Base-by-base conservation (phyloP, 495 filamentous ascomycete species). In the Pyronema domesticum region DNA sequence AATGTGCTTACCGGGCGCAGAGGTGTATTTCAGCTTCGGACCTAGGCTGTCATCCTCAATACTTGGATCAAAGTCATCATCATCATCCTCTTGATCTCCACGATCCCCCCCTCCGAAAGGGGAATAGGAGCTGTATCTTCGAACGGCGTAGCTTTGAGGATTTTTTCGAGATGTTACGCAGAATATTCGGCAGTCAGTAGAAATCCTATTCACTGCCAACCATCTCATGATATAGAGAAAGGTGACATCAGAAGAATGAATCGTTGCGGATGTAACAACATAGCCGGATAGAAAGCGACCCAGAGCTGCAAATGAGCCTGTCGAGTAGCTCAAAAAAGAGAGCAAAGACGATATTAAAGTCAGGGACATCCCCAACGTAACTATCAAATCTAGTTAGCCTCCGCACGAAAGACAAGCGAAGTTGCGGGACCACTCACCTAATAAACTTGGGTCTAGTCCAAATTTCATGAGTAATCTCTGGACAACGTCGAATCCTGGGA, bases 121-220 rank as follows among this genome's bases (percentile, higher is more conserved):
- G 1, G 58, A 58, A 55, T 65, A 65, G 11, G 62, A 66, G 37
- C 63, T 65, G 37, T 57, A 63, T 33, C 63, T 54, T 40, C 61
- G 57, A 15, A 63, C 62, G 7, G 62, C 59, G 42, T 62, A 57
- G 46, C 63, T 66, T 55, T 66, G 63, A 8, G 59, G 63, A 40
- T 66, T 66, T 49, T 63, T 62, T 18, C 59, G 56, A 37, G 63
- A 66, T n/a, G 63, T 65, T 14, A 66, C 63, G 46, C 63, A 65
- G 47, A 66, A 66, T 7, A 66, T 54, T 15, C 63, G 57, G 42
- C 63, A 65, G 54, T 66, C 63, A 11, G 63, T 65, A 34, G 63
- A 65, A 11, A 66, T 53, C 44, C 51, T 60, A 43, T 65, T 58
- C 46, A 45, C 55, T 10, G 63, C 63, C 8, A 66, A 33, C 63